Evolutionary conservation across 2,329 filamentous ascomycete genomes (phyloP), one percentile per base, ranked within the genome.

Genomic region (Cladosporium sp.): DNA sequence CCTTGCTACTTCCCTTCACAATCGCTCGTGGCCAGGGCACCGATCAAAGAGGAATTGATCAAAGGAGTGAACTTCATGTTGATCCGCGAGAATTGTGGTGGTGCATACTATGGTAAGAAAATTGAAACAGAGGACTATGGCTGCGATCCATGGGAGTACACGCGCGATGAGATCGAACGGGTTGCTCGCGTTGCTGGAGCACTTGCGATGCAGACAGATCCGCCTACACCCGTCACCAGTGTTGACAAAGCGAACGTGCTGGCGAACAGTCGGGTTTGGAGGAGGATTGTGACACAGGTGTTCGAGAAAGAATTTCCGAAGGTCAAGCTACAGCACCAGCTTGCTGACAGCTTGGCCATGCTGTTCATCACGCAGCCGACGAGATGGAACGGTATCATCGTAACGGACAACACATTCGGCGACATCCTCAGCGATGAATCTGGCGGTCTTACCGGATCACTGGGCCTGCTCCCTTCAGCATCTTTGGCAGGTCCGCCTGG

Each of bases 221-320:
- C 67, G 8, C 74, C 77, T 12, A 70, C 74, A 1, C 66, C 73
- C 2, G 79, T 82, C 1, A 79, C 75, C 73, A 79, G 75, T 59
- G 74, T 74, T 1, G 80, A 83, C 67, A 82, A 83, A 67, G 79
- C 79, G 42, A 82, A 82, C 60, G 80, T 82, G 9, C 74, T 83
- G 8, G 80, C 80, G 0, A 80, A 73, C 49, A 75, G 76, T 3
- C 70, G 80, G 2, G 74, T 82, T 3, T 82, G 80, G 80, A 68
- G 80, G 3, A 68, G 73, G 12, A 75, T 76, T 3, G 77, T 76
- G 0, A 67, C 71, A 12, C 70, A 78, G 4, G 63, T 75, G 2
- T 77, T 79, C 43, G 69, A 72, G 22, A 69, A 66, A 11, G 77
- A 79, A 58, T 78, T 79, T 36, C 73, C 76, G 0, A 72, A 79